phyloP scores from a whole-genome alignment of 306 rosid genomes.

The Arachis stenosperma region DNA sequence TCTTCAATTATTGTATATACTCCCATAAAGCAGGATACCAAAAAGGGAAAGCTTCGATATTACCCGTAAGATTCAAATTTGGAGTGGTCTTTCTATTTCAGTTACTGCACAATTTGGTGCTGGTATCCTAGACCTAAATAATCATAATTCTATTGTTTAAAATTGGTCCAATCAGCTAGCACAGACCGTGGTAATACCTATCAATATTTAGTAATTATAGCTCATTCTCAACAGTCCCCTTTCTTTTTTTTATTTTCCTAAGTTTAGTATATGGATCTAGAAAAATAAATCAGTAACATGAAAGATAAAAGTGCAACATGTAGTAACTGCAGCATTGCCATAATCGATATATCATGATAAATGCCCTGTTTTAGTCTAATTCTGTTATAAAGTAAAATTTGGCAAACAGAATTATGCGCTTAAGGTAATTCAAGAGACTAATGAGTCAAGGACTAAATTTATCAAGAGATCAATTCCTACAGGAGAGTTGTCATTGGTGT shows the following conservation, averaged over 20 bases:
- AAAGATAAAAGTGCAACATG: neutral
- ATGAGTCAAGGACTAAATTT: constrained; percentile 88
- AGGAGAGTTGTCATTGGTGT: constrained; percentile 77
- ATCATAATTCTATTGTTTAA: neutral
- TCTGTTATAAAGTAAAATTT: constrained; percentile 13
- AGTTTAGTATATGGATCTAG: too few relatives aligned
- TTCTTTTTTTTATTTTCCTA: too few relatives aligned
- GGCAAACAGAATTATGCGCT: constrained; percentile 72
- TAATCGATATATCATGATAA: neutral
- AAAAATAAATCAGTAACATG: neutral
- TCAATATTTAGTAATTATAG: too few relatives aligned
- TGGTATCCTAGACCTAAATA: neutral
- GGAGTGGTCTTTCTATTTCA: constrained; percentile 21
- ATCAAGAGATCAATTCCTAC: constrained; percentile 79
- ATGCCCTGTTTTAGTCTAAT: neutral
- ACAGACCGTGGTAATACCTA: too few relatives aligned
- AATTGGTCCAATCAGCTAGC: neutral
- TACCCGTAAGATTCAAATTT: constrained; percentile 73
- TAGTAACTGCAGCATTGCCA: neutral
- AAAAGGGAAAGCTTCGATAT: constrained; percentile 91
- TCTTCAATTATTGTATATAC: constrained; percentile 76
- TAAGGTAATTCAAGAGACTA: constrained; percentile 78
- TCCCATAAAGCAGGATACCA: constrained; percentile 94
- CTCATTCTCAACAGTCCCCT: too few relatives aligned
- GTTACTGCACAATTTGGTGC: neutral